Evolutionary conservation across 73 alveolate genomes (phyloP).

Genomic region (Diophrys appendiculata): DNA sequence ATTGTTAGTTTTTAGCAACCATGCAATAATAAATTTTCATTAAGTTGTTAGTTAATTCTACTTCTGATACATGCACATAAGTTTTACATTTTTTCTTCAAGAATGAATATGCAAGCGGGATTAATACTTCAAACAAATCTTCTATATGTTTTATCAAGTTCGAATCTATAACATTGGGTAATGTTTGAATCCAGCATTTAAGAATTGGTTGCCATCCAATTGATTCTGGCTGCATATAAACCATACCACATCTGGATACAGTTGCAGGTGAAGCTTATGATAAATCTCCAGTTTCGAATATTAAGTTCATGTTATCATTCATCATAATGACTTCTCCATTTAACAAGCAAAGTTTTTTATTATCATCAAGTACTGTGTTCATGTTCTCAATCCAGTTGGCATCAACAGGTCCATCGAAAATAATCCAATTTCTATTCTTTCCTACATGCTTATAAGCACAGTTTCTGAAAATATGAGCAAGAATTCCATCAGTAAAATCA

Average conservation of each 20-base stretch:
- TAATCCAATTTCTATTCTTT: conserved; percentile 85
- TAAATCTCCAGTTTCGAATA: conserved; percentile 98
- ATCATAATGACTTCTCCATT: conserved; percentile 93
- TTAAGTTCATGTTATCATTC: conserved; percentile 91
- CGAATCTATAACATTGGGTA: conserved; percentile 52
- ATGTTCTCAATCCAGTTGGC: conserved; percentile 96
- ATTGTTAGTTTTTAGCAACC: conserved; percentile 53
- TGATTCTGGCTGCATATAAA: conserved; percentile 90
- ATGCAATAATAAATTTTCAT: conserved; percentile 59
- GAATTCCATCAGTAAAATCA: conserved; percentile 75
- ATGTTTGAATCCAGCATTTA: conserved; percentile 57
- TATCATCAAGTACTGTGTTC: conserved; percentile 97
- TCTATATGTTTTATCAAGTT: conserved; percentile 76
- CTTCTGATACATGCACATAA: conserved; percentile 67
- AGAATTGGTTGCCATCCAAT: conserved; percentile 81
- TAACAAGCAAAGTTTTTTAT: conserved; percentile 92
- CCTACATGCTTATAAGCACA: conserved; percentile 72
- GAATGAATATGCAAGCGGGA: conserved; percentile 53
- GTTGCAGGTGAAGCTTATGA: conserved; percentile 99
- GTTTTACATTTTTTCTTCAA: conserved; percentile 61
- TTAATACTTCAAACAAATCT: conserved; percentile 35
- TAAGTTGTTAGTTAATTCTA: conserved; percentile 66
- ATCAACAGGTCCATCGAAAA: conserved; percentile 98
- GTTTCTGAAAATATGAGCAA: conserved; percentile 41
- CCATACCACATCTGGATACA: conserved; percentile 98